phyloP scores from a whole-genome alignment of 192 early-diverging fungal species.

The Coemansia sp. region DNA sequence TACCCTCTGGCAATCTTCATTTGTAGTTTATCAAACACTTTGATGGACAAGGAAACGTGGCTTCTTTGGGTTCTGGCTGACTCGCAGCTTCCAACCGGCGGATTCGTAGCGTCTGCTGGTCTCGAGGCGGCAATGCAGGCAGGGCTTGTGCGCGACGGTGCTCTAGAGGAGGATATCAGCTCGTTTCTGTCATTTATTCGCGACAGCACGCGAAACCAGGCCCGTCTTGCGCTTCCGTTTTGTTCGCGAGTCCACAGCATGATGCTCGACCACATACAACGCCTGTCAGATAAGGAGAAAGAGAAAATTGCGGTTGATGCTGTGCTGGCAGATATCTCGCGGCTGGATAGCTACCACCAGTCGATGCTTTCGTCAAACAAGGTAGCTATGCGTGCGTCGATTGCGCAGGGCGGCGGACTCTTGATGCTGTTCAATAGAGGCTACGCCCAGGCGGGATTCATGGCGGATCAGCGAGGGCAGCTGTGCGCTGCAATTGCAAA shows the following conservation, averaged over 20 bases:
- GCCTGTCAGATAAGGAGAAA: slow-evolving; percentile 18
- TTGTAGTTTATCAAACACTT: background rate
- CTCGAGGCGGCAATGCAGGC: slow-evolving; percentile 85
- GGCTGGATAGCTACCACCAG: slow-evolving; percentile 37
- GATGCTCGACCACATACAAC: background rate
- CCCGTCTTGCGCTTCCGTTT: slow-evolving; percentile 71
- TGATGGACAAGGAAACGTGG: slow-evolving; percentile 64
- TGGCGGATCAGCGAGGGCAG: slow-evolving; percentile 31
- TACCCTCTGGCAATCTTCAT: background rate
- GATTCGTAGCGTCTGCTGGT: slow-evolving; percentile 91
- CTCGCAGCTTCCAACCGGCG: slow-evolving; percentile 92
- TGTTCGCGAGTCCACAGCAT: slow-evolving; percentile 51
- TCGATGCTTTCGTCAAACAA: slow-evolving; percentile 45
- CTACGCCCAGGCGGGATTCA: slow-evolving; percentile 37
- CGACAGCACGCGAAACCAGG: slow-evolving; percentile 69
- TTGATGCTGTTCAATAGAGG: slow-evolving; percentile 52
- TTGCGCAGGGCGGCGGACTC: slow-evolving; percentile 54
- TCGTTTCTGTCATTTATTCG: slow-evolving; percentile 57
- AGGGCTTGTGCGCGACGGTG: slow-evolving; percentile 53
- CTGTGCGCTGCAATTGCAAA: slow-evolving; percentile 25
- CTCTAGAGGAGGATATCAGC: slow-evolving; percentile 17
- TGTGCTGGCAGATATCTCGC: slow-evolving; percentile 16
- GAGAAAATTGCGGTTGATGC: slow-evolving; percentile 8
- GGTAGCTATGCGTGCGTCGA: slow-evolving; percentile 49
- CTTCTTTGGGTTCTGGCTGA: slow-evolving; percentile 85